Base-by-base conservation (phyloP, 352 stramenopile species). In the Globisporangium irregulare region DNA sequence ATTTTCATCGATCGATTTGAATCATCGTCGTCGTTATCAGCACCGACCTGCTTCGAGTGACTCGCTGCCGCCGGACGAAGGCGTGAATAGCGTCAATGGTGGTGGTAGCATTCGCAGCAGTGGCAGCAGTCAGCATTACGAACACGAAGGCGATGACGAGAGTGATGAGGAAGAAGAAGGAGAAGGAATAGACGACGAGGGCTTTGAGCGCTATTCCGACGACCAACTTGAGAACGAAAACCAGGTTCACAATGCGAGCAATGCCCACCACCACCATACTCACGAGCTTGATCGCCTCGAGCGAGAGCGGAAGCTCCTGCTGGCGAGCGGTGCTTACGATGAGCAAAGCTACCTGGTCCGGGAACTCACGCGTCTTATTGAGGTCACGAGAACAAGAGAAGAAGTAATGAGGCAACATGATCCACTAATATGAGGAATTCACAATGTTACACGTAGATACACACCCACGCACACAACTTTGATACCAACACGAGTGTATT, bases 281-380 rank as follows among this genome's bases (percentile, higher is more conserved):
- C 15, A 51, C 0, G 82, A 90, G 59, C 62, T 94, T 15, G 67
- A 69, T 4, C 72, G 87, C 29, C 71, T 94, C 9, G 53, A 81
- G 51, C 73, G 73, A 2, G 85, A 94, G 59, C 73, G 81, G 3
- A 81, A 86, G 41, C 59, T 87, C 3, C 70, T 94, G 60, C 67
- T 94, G 15, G 67, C 68, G 9, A 93, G 77, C 57, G 85, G 85
- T 4, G 72, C 76, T 20, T 93, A 93, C 64, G 73, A 81, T n/a
- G 59, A 75, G 8, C 63, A 91, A 50, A 91, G 84, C 50, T 85
- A 89, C 25, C 46, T 94, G 36, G 80, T 93, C 20, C 79, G 74
- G 2, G 85, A 93, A 56, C 75, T 94, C 46, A 82, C 87, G 29
- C 74, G 87, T 36, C 71, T 86, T 4, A 92, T 93, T 25, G 72